Conservation (phyloP, 371 early-diverging fungal species). For the Thermomucor indicae-seudaticae region DNA sequence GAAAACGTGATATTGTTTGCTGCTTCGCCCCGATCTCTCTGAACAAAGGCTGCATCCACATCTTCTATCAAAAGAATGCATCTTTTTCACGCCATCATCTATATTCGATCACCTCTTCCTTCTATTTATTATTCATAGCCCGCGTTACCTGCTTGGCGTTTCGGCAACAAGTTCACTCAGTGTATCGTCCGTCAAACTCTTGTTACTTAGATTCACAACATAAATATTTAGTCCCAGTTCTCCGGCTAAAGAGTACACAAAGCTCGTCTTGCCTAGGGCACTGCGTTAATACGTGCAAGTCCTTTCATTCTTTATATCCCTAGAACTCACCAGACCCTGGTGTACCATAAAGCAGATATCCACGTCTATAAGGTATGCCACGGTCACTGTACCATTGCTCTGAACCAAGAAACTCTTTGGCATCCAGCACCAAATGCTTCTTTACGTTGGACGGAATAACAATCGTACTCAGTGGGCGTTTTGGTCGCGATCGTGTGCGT, state of each 20-base stretch:
- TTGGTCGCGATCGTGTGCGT: constrained; percentile 45
- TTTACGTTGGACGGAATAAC: constrained; percentile 62
- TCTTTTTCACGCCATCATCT: too few relatives aligned
- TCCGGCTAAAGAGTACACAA: constrained; percentile 95
- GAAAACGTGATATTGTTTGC: constrained; percentile 52
- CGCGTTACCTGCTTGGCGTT: constrained; percentile 74
- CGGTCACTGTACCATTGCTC: constrained; percentile 87
- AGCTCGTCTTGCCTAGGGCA: constrained; percentile 92
- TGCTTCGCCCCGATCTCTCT: constrained; percentile 34
- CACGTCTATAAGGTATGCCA: constrained; percentile 91
- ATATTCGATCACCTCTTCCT: too few relatives aligned
- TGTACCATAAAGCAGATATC: constrained; percentile 66
- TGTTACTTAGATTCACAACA: constrained; percentile 86
- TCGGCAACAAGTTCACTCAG: constrained; percentile 83
- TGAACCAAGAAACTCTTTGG: constrained; percentile 69
- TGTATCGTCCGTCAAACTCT: constrained; percentile 88
- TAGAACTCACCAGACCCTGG: constrained; percentile 64
- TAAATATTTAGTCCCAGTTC: constrained; percentile 92
- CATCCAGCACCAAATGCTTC: constrained; percentile 68
- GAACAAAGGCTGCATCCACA: constrained; percentile 95
- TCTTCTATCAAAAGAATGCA: constrained; percentile 95
- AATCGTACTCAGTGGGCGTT: constrained; percentile 59
- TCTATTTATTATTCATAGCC: too few relatives aligned
- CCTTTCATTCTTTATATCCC: constrained; percentile 10
- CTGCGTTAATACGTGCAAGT: constrained; percentile 73